phyloP scores from a whole-genome alignment of 2,329 filamentous ascomycete species.

The Xylariaceae sp. region DNA sequence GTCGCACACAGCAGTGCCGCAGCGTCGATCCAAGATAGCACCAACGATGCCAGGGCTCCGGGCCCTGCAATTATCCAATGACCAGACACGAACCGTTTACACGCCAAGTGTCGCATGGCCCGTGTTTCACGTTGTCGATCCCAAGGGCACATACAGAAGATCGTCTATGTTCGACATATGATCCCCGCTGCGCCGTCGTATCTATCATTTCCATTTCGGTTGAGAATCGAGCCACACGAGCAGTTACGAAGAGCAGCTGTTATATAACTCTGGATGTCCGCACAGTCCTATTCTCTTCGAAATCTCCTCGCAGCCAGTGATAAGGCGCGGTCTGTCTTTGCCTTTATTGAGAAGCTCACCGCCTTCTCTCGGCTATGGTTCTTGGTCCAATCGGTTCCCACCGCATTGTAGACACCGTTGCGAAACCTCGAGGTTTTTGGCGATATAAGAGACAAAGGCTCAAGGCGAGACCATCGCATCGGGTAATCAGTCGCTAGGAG shows the following conservation, averaged over 20 bases:
- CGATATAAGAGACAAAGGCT: neutral
- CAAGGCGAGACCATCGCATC: neutral
- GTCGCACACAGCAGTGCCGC: slow-evolving; percentile 10
- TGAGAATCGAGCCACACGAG: neutral
- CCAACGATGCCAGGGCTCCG: slow-evolving; percentile 4
- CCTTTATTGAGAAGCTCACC: too few relatives aligned
- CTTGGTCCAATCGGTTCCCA: slow-evolving; percentile 2
- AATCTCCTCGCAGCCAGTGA: too few relatives aligned
- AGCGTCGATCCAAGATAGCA: slow-evolving; percentile 11
- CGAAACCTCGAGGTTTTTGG: too few relatives aligned
- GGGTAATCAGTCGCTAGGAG: neutral
- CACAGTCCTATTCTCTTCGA: too few relatives aligned
- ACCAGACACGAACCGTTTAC: slow-evolving; percentile 11
- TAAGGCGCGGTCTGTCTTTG: too few relatives aligned
- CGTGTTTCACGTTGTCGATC: slow-evolving; percentile 13
- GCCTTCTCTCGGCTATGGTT: slow-evolving; percentile 9
- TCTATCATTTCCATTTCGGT: too few relatives aligned
- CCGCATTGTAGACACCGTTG: neutral
- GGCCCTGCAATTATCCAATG: slow-evolving; percentile 3
- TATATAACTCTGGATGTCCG: neutral
- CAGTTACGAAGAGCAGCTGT: neutral
- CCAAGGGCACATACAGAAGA: slow-evolving; percentile 9
- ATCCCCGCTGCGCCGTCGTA: slow-evolving; percentile 15
- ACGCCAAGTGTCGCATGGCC: slow-evolving; percentile 11
- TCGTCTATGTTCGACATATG: slow-evolving; percentile 9